Conservation (phyloP, 208 protist genomes). For the Leishmania guyanensis region DNA sequence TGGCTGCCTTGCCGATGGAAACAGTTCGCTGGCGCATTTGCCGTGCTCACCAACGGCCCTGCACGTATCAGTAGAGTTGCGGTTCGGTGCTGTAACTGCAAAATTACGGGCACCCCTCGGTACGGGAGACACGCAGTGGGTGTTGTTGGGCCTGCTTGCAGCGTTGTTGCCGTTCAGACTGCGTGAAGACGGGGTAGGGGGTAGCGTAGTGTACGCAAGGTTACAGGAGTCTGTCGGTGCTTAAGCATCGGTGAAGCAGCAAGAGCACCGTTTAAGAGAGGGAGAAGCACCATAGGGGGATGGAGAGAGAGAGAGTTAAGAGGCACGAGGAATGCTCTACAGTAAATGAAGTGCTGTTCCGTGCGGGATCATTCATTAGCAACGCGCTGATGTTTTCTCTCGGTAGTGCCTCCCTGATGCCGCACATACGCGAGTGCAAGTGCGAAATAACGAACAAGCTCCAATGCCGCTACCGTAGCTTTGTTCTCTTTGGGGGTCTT, state of each 20-base stretch:
- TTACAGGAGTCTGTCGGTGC: not conserved
- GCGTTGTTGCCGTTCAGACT: not conserved
- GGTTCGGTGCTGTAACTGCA: not conserved
- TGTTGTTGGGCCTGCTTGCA: not conserved
- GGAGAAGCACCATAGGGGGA: not conserved
- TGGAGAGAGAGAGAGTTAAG: conserved; percentile 1
- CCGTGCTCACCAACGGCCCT: not conserved
- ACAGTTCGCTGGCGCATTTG: conserved; percentile 17
- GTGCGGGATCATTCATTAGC: too few species aligned
- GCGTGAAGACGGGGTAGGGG: not conserved
- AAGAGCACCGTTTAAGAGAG: not conserved
- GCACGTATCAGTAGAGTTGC: not conserved
- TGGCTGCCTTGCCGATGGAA: conserved; percentile 30
- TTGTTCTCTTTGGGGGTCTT: not conserved
- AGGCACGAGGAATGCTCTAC: not conserved
- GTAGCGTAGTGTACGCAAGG: not conserved
- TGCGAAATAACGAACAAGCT: not conserved
- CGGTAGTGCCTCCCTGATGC: not conserved
- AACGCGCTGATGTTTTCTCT: not conserved
- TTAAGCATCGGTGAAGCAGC: not conserved
- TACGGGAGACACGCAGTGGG: not conserved
- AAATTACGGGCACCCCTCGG: not conserved
- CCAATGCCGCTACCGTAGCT: not conserved
- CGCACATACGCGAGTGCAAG: not conserved
- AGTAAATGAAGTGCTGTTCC: not conserved